A percentile compares a stretch with the other conserved stretches of the same genome.
These are phyloP conservation scores for Murraya paniculata DNA, from an alignment of 345 rosid genomes.

Conservation along the genomic window DNA sequence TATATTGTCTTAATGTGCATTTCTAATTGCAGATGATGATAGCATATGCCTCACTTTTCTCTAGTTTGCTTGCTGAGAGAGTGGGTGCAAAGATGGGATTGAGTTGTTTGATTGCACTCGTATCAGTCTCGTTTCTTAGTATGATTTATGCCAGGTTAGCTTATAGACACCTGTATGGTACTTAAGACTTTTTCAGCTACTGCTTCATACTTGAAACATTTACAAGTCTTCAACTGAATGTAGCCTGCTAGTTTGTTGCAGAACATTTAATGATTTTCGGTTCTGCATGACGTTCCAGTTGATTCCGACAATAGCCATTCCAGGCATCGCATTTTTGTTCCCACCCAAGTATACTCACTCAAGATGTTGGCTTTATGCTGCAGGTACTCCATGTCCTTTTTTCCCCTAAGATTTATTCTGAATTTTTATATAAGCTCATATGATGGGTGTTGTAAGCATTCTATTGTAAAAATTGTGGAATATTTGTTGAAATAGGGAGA, in stretches of 20 bases:
- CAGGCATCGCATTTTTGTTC: constrained; percentile 52
- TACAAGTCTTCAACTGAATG: constrained; percentile 24
- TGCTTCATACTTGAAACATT: neutral
- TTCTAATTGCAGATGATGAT: constrained; percentile 71
- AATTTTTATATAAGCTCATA: neutral
- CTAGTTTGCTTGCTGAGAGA: constrained; percentile 83
- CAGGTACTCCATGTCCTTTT: constrained; percentile 38
- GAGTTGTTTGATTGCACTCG: constrained; percentile 52
- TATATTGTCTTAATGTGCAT: constrained; percentile 11
- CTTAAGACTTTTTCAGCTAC: neutral
- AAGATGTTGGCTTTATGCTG: constrained; percentile 69
- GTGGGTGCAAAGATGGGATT: constrained; percentile 61
- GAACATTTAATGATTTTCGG: constrained; percentile 88
- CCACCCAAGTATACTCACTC: constrained; percentile 80
- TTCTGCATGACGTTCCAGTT: constrained; percentile 85
- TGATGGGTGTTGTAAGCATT: neutral
- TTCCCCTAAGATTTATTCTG: no score
- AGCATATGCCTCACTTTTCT: constrained; percentile 79
- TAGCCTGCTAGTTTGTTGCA: constrained; percentile 62
- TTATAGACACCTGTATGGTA: neutral
- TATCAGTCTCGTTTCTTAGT: constrained; percentile 49
- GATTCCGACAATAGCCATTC: constrained; percentile 69
- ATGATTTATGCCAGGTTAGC: constrained; percentile 67
- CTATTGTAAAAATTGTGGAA: neutral
- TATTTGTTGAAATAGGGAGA: neutral